Base-by-base conservation (phyloP, 2,329 filamentous ascomycete species). In the Talaromyces sp. region DNA sequence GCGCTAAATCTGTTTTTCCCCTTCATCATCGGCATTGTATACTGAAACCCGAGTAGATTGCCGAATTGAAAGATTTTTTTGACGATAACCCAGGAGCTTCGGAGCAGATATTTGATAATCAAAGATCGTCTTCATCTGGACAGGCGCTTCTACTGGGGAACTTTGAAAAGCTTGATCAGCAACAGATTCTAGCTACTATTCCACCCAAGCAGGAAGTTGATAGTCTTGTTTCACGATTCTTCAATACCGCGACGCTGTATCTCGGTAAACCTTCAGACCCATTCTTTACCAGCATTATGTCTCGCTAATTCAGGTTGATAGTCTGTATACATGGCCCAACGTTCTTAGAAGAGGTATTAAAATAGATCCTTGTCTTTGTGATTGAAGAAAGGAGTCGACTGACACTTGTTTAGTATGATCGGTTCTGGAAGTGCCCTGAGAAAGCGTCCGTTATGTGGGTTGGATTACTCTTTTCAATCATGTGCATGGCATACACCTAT, bases 41-140 rank as follows among this genome's bases (percentile, higher is more conserved):
- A 24, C 16, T 62, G 31, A 56, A 9, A 22, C 16, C 10, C 16
- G 13, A 13, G 13, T 31, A 66, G 62, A 65, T 64, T 58, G 62
- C 65, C n/a, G 62, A 66, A 35, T 16, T 64, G n/a, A 66, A 66
- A 37, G 57, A 50, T 43, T 61, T 47, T 24, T 62, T 66, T 13
- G 65, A 64, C 31, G 61, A 60, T 58, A 39, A 27, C 16, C 47
- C 47, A 6, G 57, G 60, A 31, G n/a, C 19, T 8, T 10, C 19
- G 6, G 63, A 60, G 37, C 35, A 47, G n/a, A 11, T 22, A 3
- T 19, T 24, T 11, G 19, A n/a, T 10, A n/a, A 27, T 37, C 39
- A 16, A 3, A 45, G 19, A 16, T 9, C 35, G 10, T 35, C n/a
- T 19, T 10, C 24, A 3, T 37, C 35, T 3, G 57, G 61, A 14